Base-by-base conservation (phyloP, 2,329 filamentous ascomycete species). In the Ophiostoma himal-ulmi region DNA sequence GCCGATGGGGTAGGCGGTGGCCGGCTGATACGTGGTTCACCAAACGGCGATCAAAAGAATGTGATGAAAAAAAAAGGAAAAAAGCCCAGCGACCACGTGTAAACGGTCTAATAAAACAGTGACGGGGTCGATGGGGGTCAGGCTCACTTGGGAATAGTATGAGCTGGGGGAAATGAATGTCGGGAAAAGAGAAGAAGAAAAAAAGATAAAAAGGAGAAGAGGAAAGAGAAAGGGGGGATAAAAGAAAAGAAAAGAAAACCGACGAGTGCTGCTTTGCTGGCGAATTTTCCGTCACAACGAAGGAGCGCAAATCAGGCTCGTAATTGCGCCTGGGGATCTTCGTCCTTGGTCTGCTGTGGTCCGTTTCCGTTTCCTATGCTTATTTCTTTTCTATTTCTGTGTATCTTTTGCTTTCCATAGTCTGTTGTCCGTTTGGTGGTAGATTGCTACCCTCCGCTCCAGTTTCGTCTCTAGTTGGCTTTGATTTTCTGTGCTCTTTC, bases 11-110 rank as follows among this genome's bases (percentile, higher is more conserved):
- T 41, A 39, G 65, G 37, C 17, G 41, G 52, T 52, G 26, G 57
- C 52, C n/a, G n/a, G 67, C 44, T 68, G 44, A 70, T 70, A 70
- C 66, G 57, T 62, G 57, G 57, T 60, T 22, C 54, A 26, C 57
- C 26, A 62, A 30, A 62, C 57, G 57, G 60, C 57, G 26, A 69
- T 37, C 39, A 37, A 65, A 34, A 39, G 37, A 34, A 54, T 44
- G 68, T 44, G 52, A 30, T 36, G 44, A 48, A 48, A 48, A 48
- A 48, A 17, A 48, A n/a, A 48, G 44, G 17, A 20, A 54, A 60
- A 34, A 54, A 39, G 67, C 20, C 57, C 57, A 62, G 57, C 13
- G 57, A 62, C 57, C 57, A 62, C 57, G 57, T 62, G 57, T 60
- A 57, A 41, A 8, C 34, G 30, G 66, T 30, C 48, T 22, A 11